Conservation (phyloP, 257 asterid species). For the Nyctanthes arbortristis region DNA sequence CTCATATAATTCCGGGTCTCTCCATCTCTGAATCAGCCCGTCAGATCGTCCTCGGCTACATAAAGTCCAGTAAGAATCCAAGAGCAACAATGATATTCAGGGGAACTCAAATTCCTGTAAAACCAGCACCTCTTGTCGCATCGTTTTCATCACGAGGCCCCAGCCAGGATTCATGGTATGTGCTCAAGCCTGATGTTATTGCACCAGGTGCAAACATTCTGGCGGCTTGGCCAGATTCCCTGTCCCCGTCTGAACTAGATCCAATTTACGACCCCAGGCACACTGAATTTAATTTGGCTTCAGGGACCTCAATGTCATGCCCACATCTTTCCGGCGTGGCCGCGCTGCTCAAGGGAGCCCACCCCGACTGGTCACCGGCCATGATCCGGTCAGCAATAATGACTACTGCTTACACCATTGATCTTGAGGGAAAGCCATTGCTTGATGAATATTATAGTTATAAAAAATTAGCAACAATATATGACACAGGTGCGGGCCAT, state of each 20-base stretch:
- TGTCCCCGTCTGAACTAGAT: conserved; percentile 60
- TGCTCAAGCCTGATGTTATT: conserved; percentile 75
- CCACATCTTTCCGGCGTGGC: conserved; percentile 89
- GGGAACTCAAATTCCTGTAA: conserved; percentile 60
- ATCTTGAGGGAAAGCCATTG: conserved; percentile 46
- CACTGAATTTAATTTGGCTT: conserved; percentile 59
- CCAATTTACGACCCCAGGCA: conserved; percentile 60
- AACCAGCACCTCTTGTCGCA: conserved; percentile 90
- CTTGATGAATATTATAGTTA: conserved; percentile 59
- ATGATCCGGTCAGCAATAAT: conserved; percentile 84
- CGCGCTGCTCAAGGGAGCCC: conserved; percentile 80
- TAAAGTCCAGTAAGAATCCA: conserved; percentile 49
- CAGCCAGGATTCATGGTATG: conserved; percentile 36
- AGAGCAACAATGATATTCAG: conserved; percentile 59
- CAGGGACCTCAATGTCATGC: conserved; percentile 96
- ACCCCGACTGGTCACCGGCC: conserved; percentile 95
- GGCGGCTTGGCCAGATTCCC: conserved; percentile 83
- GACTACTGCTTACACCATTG: conserved; percentile 71
- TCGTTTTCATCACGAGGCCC: conserved; percentile 91
- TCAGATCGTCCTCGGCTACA: conserved; percentile 35
- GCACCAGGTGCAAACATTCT: conserved; percentile 93
- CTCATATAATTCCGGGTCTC: conserved; percentile 73
- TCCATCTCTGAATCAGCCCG: conserved; percentile 57
- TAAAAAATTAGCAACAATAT: conserved; percentile 45
- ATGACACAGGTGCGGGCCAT: conserved; percentile 84